Conservation (phyloP, 1,284 basidiomycete species). For the Sanghuangporus baumii region DNA sequence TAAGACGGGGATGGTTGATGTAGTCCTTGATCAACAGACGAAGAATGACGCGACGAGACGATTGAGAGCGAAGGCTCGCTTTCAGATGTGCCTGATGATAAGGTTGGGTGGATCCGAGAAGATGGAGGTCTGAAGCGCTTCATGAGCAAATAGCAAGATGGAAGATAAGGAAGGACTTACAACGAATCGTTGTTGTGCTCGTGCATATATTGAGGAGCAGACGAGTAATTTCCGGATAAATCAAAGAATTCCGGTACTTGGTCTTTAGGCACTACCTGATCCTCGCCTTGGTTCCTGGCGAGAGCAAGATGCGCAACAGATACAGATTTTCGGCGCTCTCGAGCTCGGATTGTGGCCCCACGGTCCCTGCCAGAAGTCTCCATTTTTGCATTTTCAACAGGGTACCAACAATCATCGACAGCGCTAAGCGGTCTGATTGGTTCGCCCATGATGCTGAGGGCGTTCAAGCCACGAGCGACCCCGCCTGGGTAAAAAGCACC, state of each 20-base stretch:
- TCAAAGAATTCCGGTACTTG: not conserved
- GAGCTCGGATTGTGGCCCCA: not conserved
- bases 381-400: not conserved
- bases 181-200: not conserved
- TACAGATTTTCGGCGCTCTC: not conserved
- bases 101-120: not conserved
- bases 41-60: not conserved
- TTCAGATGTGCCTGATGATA: not conserved
- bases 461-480: not conserved
- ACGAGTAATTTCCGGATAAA: not conserved
- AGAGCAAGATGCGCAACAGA: conserved; percentile 3
- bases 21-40: not conserved
- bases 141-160: not conserved
- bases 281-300: not conserved
- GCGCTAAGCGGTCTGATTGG: conserved; percentile 4
- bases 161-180: not conserved
- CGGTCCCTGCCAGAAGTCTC: not conserved
- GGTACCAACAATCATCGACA: conserved; percentile 11
- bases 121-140: not conserved
- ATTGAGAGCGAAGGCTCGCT: not conserved
- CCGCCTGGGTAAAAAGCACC: not conserved
- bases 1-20: conserved; percentile 2
- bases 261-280: not conserved
- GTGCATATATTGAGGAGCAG: not conserved
- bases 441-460: conserved; percentile 5